Evolutionary conservation across 495 filamentous ascomycete species (phyloP), one percentile per base, ranked within the genome.

Genomic region (Neurospora cerealis): DNA sequence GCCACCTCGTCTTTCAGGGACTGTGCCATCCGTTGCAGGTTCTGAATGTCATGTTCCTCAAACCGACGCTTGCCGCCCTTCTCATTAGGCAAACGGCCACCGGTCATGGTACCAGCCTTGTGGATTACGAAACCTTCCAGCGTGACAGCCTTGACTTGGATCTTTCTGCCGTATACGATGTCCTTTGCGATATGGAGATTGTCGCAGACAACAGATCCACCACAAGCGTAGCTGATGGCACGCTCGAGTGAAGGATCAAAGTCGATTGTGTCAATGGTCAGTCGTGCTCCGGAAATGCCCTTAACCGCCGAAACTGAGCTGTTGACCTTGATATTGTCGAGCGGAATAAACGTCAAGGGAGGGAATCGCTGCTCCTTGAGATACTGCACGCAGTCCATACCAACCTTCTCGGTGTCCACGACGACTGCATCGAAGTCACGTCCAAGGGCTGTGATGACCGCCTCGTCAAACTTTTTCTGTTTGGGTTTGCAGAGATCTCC

Each of bases 71-170:
- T 91, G 48, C 88, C 89, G 54, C 91, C 89, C 79, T 90, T 91
- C 44, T 88, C 87, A n/a, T 88, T 85, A 24, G 89, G 89, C 21
- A 92, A 89, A 41, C 93, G 90, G 74, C 96, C 96, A 86, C 96
- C 96, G 32, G 96, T 98, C 93, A 99, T 98, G 48, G 94, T 87
- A 79, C 96, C 96, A n/a, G 92, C 93, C 79, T 98, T 97, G 82
- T 98, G 94, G 72, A 98, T 97, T 41, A 98, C 92, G 38, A 89
- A 93, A 36, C 96, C 96, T 78, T 98, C 93, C 10, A 98, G 79
- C 0, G 93, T 96, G 24, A 99, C 95, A 28, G 95, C 94, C 80
- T 97, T 97, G 37, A 95, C 95, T 76, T 95, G 93, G 24, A 97
- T 89, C 37, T 90, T 89, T 73, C 89, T 90, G 48, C 92, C 90